phyloP scores from a whole-genome alignment of 2,329 filamentous ascomycete species.

The Cytospora chrysosperma region DNA sequence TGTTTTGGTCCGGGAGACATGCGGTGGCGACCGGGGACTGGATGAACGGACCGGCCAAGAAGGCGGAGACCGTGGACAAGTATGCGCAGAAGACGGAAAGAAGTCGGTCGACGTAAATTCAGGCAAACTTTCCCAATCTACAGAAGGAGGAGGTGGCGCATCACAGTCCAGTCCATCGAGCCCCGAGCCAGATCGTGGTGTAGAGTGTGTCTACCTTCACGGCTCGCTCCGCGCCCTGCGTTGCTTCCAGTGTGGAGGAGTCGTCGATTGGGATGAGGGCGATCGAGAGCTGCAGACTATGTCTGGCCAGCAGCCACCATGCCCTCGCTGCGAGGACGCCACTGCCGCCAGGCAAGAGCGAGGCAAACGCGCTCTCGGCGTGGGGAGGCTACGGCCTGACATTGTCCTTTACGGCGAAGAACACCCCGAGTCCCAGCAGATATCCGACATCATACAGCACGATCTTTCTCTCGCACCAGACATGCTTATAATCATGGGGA shows the following conservation, averaged over 20 bases:
- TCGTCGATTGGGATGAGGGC: conserved; percentile 59
- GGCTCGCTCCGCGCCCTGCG: conserved; percentile 65
- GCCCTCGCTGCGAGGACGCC: conserved; percentile 62
- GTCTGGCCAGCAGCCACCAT: conserved; percentile 64
- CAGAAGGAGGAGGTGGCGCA: background rate
- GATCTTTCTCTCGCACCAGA: conserved; percentile 65
- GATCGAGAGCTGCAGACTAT: conserved; percentile 56
- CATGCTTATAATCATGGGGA: conserved; percentile 68
- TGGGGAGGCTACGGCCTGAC: conserved; percentile 68
- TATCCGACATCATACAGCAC: conserved; percentile 66
- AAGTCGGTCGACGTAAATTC: background rate
- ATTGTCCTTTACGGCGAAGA: conserved; percentile 75
- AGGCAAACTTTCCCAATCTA: background rate
- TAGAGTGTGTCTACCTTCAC: conserved; percentile 69
- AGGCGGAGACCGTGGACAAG: background rate
- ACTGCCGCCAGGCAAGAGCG: conserved; percentile 61
- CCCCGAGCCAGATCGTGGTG: conserved; percentile 42
- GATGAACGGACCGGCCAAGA: background rate
- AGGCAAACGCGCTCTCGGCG: conserved; percentile 65
- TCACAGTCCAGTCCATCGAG: conserved; percentile 19
- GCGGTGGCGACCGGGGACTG: background rate
- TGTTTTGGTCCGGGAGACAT: background rate
- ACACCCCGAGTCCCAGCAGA: conserved; percentile 66
- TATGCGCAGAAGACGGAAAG: background rate
- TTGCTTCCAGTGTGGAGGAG: conserved; percentile 60